phyloP scores from a whole-genome alignment of 2,329 filamentous ascomycete species.

The Cytospora piceae region DNA sequence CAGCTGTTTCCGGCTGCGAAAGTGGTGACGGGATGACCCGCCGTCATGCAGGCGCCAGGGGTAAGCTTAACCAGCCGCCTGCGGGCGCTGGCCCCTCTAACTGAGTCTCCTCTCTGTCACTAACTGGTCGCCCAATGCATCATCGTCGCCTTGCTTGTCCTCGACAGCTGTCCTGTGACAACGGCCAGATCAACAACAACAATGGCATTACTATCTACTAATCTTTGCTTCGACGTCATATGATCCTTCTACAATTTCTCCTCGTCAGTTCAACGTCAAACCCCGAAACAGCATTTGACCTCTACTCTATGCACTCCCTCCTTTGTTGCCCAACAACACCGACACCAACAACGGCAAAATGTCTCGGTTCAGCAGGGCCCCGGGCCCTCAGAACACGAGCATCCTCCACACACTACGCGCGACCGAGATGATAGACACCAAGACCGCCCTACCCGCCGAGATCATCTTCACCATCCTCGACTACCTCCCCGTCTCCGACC shows the following conservation, averaged over 20 bases:
- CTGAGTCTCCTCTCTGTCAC: neutral
- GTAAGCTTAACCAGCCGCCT: neutral
- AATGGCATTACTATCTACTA: neutral
- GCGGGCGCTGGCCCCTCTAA: neutral
- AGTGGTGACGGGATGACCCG: neutral
- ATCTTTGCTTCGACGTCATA: neutral
- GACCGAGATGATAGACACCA: slow-evolving; percentile 78
- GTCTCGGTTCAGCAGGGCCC: slow-evolving; percentile 49
- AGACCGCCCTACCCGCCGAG: slow-evolving; percentile 86
- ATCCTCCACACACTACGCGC: slow-evolving; percentile 79
- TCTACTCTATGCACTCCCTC: neutral
- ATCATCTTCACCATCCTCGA: slow-evolving; percentile 88
- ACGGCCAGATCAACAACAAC: neutral
- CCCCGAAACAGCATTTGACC: neutral
- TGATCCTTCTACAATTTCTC: neutral
- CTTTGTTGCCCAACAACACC: neutral
- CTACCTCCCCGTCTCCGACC: slow-evolving; percentile 82
- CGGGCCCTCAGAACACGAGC: slow-evolving; percentile 46
- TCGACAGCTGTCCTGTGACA: neutral
- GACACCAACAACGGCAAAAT: slow-evolving; percentile 37
- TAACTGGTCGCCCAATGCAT: neutral
- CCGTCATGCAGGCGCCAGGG: slow-evolving; percentile 2
- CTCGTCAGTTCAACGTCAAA: neutral
- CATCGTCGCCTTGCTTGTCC: neutral
- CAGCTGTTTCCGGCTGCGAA: slow-evolving; percentile 1